Conservation (phyloP, 768 basidiomycete species). For the Nidula microcarpa region DNA sequence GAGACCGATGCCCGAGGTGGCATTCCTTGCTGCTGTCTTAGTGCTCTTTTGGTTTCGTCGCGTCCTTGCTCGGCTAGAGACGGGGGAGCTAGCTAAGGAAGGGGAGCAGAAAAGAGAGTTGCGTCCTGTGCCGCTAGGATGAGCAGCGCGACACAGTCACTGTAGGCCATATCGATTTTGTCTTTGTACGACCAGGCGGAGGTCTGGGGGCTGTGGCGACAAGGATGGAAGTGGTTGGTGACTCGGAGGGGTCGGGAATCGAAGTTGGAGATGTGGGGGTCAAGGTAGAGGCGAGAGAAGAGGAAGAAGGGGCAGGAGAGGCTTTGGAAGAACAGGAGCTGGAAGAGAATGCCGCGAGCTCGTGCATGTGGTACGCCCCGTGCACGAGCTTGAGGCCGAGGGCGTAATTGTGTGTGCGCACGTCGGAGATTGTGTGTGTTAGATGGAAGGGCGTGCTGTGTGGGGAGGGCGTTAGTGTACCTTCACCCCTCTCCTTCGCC, state of each 20-base stretch:
- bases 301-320: slow-evolving; percentile 8
- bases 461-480: background rate
- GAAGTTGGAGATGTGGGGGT: no score
- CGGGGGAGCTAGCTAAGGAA: background rate
- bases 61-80: background rate
- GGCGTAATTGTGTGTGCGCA: slow-evolving; percentile 61
- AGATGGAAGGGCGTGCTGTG: slow-evolving; percentile 67
- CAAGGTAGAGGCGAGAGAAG: no score
- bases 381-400: slow-evolving; percentile 91
- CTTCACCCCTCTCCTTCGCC: slow-evolving; percentile 52
- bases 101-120: slow-evolving; percentile 17
- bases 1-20: slow-evolving; percentile 47
- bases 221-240: no score
- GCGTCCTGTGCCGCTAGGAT: slow-evolving; percentile 51
- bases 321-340: slow-evolving; percentile 15
- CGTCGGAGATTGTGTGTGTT: slow-evolving; percentile 58
- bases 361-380: slow-evolving; percentile 86
- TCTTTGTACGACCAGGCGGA: slow-evolving; percentile 69
- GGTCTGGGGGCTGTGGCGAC: slow-evolving; percentile 15
- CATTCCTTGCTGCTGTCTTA: background rate
- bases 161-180: slow-evolving; percentile 74
- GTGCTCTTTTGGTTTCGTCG: no score
- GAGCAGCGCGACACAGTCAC: slow-evolving; percentile 57
- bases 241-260: no score
- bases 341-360: slow-evolving; percentile 39